A percentile compares a stretch with the other conserved stretches of the same genome.
Evolutionary conservation across 2,329 filamentous ascomycete genomes (phyloP).

Genomic region (Fusarium multiceps): DNA sequence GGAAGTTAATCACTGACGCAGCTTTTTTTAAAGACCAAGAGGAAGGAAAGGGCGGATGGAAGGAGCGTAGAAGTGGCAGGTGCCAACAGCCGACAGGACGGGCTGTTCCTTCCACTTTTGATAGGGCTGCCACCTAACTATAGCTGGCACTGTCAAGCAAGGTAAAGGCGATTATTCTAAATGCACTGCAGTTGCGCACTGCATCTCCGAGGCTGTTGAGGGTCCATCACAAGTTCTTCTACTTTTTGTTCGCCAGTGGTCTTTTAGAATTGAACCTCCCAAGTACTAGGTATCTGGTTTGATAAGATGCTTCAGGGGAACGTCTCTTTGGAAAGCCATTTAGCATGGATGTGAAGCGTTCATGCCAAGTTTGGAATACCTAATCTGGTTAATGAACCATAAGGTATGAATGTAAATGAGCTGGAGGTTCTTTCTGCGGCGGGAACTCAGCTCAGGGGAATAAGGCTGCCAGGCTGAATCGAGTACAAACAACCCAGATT

Average conservation of each 20-base stretch:
- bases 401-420: neutral
- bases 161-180: neutral
- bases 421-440: neutral
- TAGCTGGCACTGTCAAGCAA: conserved; percentile 19
- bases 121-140: neutral
- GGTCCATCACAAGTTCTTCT: neutral
- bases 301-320: neutral
- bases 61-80: conserved; percentile 35
- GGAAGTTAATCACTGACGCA: conserved; percentile 47
- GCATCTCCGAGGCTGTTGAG: neutral
- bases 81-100: conserved; percentile 32
- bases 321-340: neutral
- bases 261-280: neutral
- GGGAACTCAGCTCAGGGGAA: neutral
- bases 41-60: conserved; percentile 35
- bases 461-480: neutral
- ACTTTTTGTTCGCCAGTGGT: neutral
- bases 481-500: neutral
- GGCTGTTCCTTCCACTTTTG: conserved; percentile 18
- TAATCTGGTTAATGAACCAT: neutral
- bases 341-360: neutral
- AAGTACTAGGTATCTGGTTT: neutral
- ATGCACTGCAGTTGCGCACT: neutral
- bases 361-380: neutral
- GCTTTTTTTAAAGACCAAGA: conserved; percentile 36